phyloP scores from a whole-genome alignment of 495 filamentous ascomycete genomes.

The Podospora pseudopauciseta region DNA sequence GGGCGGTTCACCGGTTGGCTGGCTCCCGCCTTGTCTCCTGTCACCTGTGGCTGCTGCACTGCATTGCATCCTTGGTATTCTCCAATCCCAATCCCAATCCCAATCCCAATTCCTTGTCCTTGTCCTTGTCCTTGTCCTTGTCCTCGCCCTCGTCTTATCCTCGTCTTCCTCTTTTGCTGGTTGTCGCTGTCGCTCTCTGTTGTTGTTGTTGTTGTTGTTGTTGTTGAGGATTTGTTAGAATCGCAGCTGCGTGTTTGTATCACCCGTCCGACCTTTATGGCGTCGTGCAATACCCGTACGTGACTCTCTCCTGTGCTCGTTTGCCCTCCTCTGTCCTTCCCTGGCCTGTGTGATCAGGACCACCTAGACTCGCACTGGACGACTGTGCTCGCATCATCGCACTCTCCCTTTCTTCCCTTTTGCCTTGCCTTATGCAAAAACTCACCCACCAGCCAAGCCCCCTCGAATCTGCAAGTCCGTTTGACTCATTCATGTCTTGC shows the following conservation, averaged over 20 bases:
- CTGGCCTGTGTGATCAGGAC: not conserved
- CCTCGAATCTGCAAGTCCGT: not conserved
- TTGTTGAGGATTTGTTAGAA: constrained; percentile 10
- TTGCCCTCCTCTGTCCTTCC: not conserved
- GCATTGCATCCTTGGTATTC: not conserved
- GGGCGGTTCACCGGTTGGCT: not conserved
- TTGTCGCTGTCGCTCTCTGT: no score
- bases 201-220: no score
- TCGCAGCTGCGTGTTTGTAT: constrained; percentile 19
- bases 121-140: no score
- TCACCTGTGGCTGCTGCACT: not conserved
- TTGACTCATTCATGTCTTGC: constrained; percentile 28
- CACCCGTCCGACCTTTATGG: constrained; percentile 25
- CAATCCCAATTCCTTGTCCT: no score
- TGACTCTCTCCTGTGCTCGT: constrained; percentile 12
- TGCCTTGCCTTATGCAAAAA: not conserved
- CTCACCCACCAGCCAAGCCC: not conserved
- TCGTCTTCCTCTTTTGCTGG: not conserved
- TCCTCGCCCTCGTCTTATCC: no score
- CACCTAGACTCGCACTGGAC: not conserved
- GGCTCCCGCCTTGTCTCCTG: not conserved
- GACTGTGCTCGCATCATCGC: not conserved
- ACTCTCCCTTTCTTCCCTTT: not conserved
- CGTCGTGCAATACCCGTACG: constrained; percentile 24
- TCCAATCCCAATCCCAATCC: not conserved